Conservation (phyloP, 2,329 filamentous ascomycete species). For the Chalaropsis ovoidea region DNA sequence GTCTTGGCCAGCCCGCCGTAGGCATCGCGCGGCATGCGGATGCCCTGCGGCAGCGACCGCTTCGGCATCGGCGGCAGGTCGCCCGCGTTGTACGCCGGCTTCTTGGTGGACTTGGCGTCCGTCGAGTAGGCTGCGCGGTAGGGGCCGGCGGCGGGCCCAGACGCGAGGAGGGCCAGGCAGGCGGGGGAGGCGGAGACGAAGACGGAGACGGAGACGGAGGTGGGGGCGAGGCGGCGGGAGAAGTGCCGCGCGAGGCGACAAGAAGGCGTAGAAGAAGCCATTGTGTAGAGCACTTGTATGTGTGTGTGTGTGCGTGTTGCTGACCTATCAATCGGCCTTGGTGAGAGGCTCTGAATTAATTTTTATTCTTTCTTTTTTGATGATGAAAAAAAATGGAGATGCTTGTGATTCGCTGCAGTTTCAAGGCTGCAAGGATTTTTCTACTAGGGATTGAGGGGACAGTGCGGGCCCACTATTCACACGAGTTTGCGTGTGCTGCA, state of each 20-base stretch:
- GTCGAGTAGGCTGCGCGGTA: not conserved
- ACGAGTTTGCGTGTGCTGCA: not conserved
- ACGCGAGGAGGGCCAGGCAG: slow-evolving; percentile 5
- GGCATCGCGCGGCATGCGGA: slow-evolving; percentile 22
- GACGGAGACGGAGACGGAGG: not conserved
- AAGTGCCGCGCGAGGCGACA: not conserved
- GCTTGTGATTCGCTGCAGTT: not conserved
- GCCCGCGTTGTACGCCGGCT: not conserved
- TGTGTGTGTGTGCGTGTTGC: not conserved
- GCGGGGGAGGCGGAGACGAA: not conserved
- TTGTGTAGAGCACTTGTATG: not conserved
- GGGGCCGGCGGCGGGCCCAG: not conserved
- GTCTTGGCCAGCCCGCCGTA: slow-evolving; percentile 21
- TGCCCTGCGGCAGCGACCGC: slow-evolving; percentile 19
- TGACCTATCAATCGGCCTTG: not conserved
- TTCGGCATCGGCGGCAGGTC: slow-evolving; percentile 24
- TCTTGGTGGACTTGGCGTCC: not conserved
- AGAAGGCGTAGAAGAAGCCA: slow-evolving; percentile 8
- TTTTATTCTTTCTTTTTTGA: not conserved
- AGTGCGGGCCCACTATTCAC: not conserved
- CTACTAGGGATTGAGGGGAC: slow-evolving; percentile 18
- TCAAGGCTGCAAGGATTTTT: slow-evolving; percentile 23
- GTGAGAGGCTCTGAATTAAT: slow-evolving; percentile 1
- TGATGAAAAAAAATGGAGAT: slow-evolving; percentile 12
- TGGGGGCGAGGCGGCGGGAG: not conserved